Evolutionary conservation across 2,329 filamentous ascomycete genomes (phyloP), one percentile per base, ranked within the genome.

Genomic region (Ophiostoma ips): DNA sequence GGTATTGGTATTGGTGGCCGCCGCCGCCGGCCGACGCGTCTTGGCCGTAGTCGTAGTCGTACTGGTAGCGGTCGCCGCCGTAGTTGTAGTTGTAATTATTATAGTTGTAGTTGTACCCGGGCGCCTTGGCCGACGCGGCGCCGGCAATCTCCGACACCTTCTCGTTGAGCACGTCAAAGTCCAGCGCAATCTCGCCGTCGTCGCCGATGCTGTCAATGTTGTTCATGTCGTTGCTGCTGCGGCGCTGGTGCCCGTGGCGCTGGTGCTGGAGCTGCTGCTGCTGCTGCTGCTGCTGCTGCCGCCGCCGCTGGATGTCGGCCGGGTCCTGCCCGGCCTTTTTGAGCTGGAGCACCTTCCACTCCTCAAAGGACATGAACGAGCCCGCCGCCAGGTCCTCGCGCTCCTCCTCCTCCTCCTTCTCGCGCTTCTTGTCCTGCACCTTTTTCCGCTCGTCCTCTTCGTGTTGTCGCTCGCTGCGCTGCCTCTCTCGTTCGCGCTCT

Each of bases 281-380:
- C 31, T 75, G 65, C 68, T 71, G 63, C 60, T 72, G 56, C 71
- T 76, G 65, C 69, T 71, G 63, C 60, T 72, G 57, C 71, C 78
- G 62, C 69, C 84, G 61, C 75, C 73, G 65, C 75, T 81, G 65
- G 75, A 86, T 57, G 67, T 84, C 61, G 70, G 87, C 64, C 6
- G 71, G 70, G 49, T 78, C 74, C 61, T 95, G 90, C 12, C 87
- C 90, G 3, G 79, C 83, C 61, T 87, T 86, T 48, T 83, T 85
- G 16, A 96, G 69, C 68, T 94, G 95, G 71, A 89, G 84, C 60
- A 84, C 87, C 68, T 95, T 96, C 92, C 92, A 98, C 60, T 96
- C 90, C 63, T 96, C 92, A 59, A 98, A 98, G 0, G 92, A 95
- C 59, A 96, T 79, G 63, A 96, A 96, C 7, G 88, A 83, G 45